phyloP scores from a whole-genome alignment of 1,284 basidiomycete genomes.

The Pterulicium gracile region DNA sequence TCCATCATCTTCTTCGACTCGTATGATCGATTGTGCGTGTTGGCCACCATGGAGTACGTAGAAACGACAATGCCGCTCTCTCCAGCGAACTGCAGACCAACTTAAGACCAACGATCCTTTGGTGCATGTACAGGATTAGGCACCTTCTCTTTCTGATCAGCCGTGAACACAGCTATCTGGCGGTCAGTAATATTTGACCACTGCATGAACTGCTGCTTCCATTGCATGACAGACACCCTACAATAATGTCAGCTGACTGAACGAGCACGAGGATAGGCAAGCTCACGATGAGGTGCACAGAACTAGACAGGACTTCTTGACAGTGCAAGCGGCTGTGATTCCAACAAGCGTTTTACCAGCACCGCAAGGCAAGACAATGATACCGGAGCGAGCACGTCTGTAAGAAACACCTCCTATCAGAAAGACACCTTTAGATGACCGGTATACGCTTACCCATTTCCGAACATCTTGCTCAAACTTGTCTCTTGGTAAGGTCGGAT shows the following conservation, averaged over 20 bases:
- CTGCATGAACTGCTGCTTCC: slow-evolving; percentile 94
- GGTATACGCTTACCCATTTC: slow-evolving; percentile 73
- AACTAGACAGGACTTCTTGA: slow-evolving; percentile 98
- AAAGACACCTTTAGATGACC: slow-evolving; percentile 2
- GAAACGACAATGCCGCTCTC: slow-evolving; percentile 95
- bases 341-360: slow-evolving; percentile 98
- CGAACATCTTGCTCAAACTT: slow-evolving; percentile 96
- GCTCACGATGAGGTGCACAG: slow-evolving; percentile 91
- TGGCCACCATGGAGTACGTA: slow-evolving; percentile 98
- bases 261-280: slow-evolving; percentile 7
- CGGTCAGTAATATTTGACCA: slow-evolving; percentile 96
- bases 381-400: slow-evolving; percentile 92
- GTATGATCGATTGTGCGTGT: slow-evolving; percentile 90
- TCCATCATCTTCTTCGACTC: slow-evolving; percentile 99
- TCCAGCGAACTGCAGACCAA: slow-evolving; percentile 85
- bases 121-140: too few species aligned
- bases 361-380: slow-evolving; percentile 97
- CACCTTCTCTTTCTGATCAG: slow-evolving; percentile 93
- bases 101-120: too few species aligned
- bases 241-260: slow-evolving; percentile 9
- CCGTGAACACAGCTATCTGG: slow-evolving; percentile 93
- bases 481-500: slow-evolving; percentile 98
- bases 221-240: slow-evolving; percentile 96
- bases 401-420: slow-evolving; percentile 1
- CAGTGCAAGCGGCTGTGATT: slow-evolving; percentile 97